Base-by-base conservation (phyloP, 257 asterid genomes). In the Hygrophila difformis region DNA sequence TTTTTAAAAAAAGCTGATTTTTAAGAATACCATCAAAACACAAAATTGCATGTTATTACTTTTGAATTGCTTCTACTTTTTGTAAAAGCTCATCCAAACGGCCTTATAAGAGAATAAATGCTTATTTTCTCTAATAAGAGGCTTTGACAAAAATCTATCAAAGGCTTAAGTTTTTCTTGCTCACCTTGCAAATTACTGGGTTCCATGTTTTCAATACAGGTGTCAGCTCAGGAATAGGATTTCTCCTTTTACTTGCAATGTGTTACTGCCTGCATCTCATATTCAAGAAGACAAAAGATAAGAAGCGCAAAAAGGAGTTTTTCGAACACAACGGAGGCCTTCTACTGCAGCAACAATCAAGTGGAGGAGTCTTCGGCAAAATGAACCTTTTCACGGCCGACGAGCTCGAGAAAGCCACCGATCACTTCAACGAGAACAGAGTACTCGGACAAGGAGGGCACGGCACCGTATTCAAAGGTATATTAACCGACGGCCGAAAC, bases 391-490 rank as follows among this genome's bases (percentile, higher is more conserved):
- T 53, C 23, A 39, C 56, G 10, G 60, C 56, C 4, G 46, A 38
- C 18, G 66, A 53, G 42, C 11, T 61, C 37, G 66, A 61, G 49
- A 61, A 53, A 61, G 60, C 66, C 20, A 53, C 67, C 1, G 56
- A 53, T n/a, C 24, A 31, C 57, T 61, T 61, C 61, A 47, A 47
- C 42, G 18, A 28, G 21, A 59, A 45, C 36, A 34, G 66, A 41
- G 49, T 64, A 14, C 49, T 57, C 3, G 65, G 70, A 0, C 64
- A 39, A 4, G 70, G 65, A 16, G 70, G 70, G 13, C 66, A 65
- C 18, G 66, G 62, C 14, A 53, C 57, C 0, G 71, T 65, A 15
- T 65, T 53, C 19, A 65, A 65, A 47, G 66, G 66, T 10, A 65
- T 59, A 65, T 35, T 59, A 41, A 28, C 49, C 8, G 59, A 65